These are phyloP conservation scores for Phylloporus sp. DNA, from an alignment of 768 basidiomycete species.

Conservation along the genomic window DNA sequence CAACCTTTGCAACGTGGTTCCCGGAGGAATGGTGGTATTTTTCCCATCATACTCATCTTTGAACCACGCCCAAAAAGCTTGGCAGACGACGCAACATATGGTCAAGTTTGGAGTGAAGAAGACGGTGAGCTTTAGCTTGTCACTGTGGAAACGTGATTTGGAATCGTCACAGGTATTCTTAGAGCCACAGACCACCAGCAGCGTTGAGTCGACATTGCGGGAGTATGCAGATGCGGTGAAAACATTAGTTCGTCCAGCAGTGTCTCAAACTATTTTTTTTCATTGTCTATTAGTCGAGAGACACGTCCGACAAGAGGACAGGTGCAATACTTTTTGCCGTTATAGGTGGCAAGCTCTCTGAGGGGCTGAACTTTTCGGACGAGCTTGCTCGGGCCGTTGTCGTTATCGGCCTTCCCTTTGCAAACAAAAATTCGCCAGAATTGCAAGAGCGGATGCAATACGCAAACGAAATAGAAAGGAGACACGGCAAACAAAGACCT, in stretches of 20 bases:
- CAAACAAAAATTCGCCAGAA: slow-evolving; percentile 88
- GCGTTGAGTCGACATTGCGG: slow-evolving; percentile 71
- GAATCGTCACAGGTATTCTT: slow-evolving; percentile 67
- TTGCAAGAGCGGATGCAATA: slow-evolving; percentile 90
- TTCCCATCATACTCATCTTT: slow-evolving; percentile 89
- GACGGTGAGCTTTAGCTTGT: slow-evolving; percentile 43
- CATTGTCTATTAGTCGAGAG: slow-evolving; percentile 14
- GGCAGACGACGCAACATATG: slow-evolving; percentile 62
- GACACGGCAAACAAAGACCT: slow-evolving; percentile 31
- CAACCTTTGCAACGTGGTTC: slow-evolving; percentile 76
- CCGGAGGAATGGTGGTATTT: slow-evolving; percentile 90
- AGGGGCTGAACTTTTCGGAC: slow-evolving; percentile 79
- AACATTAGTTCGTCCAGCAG: slow-evolving; percentile 14
- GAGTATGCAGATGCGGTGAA: slow-evolving; percentile 61
- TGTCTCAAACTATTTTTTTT: neutral
- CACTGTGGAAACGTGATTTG: neutral
- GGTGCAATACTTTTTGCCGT: slow-evolving; percentile 92
- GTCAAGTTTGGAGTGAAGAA: slow-evolving; percentile 68
- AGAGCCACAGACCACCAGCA: slow-evolving; percentile 70
- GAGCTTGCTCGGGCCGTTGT: slow-evolving; percentile 82
- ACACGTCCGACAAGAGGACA: slow-evolving; percentile 29
- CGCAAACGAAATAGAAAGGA: slow-evolving; percentile 59
- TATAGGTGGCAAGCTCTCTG: slow-evolving; percentile 95
- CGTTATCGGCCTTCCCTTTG: slow-evolving; percentile 88
- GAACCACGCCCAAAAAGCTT: slow-evolving; percentile 57